Evolutionary conservation across 73 alveolate species (phyloP).

Genomic region (Durusdinium trenchii): DNA sequence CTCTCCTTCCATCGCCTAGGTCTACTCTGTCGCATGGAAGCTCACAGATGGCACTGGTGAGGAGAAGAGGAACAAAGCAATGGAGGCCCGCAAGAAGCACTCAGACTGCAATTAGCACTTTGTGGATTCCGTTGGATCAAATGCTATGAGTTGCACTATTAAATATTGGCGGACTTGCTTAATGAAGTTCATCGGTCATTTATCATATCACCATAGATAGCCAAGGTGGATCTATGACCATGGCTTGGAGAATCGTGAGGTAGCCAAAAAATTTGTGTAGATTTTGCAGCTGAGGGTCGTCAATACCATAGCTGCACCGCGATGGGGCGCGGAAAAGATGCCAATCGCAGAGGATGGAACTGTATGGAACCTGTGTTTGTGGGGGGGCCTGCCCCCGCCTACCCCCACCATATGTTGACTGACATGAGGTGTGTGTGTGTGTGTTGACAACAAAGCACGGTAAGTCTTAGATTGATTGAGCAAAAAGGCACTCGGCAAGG

Average conservation of each 20-base stretch:
- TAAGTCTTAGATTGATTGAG: neutral
- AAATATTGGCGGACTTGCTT: neutral
- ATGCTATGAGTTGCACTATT: neutral
- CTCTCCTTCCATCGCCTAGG: neutral
- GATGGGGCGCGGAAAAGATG: neutral
- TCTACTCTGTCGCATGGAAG: neutral
- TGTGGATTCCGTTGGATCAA: neutral
- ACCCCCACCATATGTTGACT: neutral
- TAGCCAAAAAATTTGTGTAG: neutral
- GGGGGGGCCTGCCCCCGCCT: neutral
- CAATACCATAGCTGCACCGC: neutral
- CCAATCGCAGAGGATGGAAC: neutral
- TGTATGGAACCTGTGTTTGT: neutral
- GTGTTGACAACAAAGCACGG: neutral
- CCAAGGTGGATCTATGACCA: neutral
- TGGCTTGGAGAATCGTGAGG: neutral
- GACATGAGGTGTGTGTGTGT: neutral
- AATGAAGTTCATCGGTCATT: neutral
- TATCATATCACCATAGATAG: neutral
- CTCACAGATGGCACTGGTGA: neutral
- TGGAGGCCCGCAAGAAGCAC: neutral
- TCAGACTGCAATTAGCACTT: neutral
- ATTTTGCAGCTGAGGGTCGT: neutral
- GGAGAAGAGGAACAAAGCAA: neutral
- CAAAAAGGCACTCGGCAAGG: neutral